These are phyloP conservation scores for Cyclocybe cylindracea DNA, from an alignment of 768 basidiomycete species.

Conservation along the genomic window DNA sequence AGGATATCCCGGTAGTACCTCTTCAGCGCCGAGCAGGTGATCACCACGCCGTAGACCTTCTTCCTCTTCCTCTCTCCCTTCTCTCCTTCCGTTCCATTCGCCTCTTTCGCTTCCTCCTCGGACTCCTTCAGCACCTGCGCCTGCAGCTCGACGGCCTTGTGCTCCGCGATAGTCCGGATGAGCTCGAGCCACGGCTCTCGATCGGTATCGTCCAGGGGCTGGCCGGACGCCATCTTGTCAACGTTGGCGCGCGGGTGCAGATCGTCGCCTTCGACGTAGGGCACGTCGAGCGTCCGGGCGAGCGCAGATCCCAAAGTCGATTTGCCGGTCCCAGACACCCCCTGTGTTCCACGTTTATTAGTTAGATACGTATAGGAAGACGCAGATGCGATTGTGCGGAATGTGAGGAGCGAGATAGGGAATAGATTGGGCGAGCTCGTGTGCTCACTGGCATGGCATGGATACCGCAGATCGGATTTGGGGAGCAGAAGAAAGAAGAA, in stretches of 20 bases:
- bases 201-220: conserved; percentile 78
- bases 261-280: conserved; percentile 89
- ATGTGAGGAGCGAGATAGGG: no score
- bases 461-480: no score
- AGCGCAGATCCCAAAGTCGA: conserved; percentile 68
- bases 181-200: conserved; percentile 83
- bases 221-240: conserved; percentile 82
- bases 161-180: conserved; percentile 67
- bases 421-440: no score
- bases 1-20: conserved; percentile 79
- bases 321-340: conserved; percentile 75
- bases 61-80: conserved; percentile 1
- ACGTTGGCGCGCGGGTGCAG: conserved; percentile 82
- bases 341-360: no score
- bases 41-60: conserved; percentile 56
- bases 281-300: conserved; percentile 58
- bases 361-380: not conserved
- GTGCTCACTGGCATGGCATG: no score
- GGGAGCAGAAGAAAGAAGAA: no score
- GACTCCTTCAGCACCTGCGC: conserved; percentile 6
- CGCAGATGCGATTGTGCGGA: no score
- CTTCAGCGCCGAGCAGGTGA: conserved; percentile 88
- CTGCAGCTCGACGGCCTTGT: conserved; percentile 30
- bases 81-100: no score
- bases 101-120: no score